Evolutionary conservation across 192 early-diverging fungal species (phyloP).

Genomic region (Spizellomyces punctatus): DNA sequence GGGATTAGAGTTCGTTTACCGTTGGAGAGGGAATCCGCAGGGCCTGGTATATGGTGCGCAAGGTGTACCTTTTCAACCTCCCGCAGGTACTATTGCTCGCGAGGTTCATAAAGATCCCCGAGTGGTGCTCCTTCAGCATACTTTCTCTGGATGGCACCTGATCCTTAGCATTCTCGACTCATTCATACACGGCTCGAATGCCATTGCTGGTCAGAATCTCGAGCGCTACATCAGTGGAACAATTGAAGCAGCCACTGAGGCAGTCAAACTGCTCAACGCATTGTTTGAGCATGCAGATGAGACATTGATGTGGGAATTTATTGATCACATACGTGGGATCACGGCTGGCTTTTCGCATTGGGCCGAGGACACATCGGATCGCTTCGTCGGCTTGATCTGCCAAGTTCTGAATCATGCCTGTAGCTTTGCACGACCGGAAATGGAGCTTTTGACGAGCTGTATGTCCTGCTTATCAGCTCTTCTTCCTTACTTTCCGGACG

Average conservation of each 20-base stretch:
- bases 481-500: constrained; percentile 26
- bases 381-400: constrained; percentile 40
- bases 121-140: constrained; percentile 16
- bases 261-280: constrained; percentile 39
- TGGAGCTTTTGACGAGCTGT: constrained; percentile 40
- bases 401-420: constrained; percentile 39
- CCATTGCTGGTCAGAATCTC: neutral
- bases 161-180: constrained; percentile 42
- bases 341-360: neutral
- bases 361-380: constrained; percentile 20
- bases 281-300: constrained; percentile 38
- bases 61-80: constrained; percentile 14
- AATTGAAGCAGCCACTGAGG: constrained; percentile 27
- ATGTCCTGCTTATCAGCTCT: constrained; percentile 39
- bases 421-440: constrained; percentile 22
- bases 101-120: constrained; percentile 25
- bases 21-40: neutral
- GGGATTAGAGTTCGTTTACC: neutral
- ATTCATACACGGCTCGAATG: constrained; percentile 36
- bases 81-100: constrained; percentile 20
- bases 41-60: constrained; percentile 31
- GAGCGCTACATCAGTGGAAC: constrained; percentile 6
- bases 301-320: constrained; percentile 17
- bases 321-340: constrained; percentile 30
- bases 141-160: constrained; percentile 52